Evolutionary conservation across 495 filamentous ascomycete species (phyloP).

Genomic region (Neurospora tetraspora): DNA sequence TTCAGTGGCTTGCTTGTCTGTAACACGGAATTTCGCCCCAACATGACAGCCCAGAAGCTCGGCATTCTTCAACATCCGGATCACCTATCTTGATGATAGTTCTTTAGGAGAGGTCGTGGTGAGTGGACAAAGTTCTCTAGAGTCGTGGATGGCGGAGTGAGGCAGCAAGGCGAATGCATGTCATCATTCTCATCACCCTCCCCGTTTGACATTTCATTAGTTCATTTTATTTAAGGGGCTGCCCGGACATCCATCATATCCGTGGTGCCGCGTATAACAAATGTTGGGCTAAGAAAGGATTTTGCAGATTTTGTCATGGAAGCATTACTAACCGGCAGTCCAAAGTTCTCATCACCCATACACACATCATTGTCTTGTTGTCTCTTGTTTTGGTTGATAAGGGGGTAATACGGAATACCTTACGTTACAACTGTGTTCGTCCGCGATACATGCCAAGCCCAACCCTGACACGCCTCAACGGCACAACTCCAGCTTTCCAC

Average conservation of each 20-base stretch:
- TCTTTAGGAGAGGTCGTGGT: neutral
- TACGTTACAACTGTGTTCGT: neutral
- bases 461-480: neutral
- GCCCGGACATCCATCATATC: neutral
- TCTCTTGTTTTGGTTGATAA: neutral
- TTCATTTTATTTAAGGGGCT: neutral
- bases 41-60: neutral
- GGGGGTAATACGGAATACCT: neutral
- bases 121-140: neutral
- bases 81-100: neutral
- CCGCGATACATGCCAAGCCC: neutral
- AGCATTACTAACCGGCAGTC: neutral
- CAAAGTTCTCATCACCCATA: neutral
- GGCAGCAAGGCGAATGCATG: neutral
- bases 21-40: constrained; percentile 1
- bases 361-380: neutral
- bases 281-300: neutral
- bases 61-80: neutral
- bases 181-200: neutral
- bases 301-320: neutral
- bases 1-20: neutral
- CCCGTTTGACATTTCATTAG: neutral
- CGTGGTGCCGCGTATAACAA: neutral
- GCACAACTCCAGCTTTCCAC: neutral
- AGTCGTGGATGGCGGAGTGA: neutral